phyloP scores from a whole-genome alignment of 768 basidiomycete genomes.

The Sutorius australiensis region DNA sequence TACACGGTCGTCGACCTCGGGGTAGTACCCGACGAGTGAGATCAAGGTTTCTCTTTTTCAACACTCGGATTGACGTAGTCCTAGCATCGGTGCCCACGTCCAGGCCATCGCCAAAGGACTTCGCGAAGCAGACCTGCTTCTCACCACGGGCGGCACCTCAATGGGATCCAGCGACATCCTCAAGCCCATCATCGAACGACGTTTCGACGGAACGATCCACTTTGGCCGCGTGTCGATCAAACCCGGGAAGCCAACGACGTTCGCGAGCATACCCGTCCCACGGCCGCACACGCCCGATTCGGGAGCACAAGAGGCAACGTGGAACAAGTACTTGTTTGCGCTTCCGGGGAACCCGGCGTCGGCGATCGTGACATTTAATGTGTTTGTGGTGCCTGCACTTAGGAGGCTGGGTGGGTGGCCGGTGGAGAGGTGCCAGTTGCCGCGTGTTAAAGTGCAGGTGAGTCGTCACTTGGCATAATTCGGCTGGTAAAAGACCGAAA shows the following conservation, averaged over 20 bases:
- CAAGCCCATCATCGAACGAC: constrained; percentile 83
- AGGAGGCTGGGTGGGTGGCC: constrained; percentile 70
- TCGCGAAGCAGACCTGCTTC: constrained; percentile 62
- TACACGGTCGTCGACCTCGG: constrained; percentile 79
- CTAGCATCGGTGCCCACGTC: constrained; percentile 57
- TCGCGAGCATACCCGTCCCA: constrained; percentile 64
- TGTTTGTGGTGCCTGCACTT: constrained; percentile 82
- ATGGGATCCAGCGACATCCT: constrained; percentile 88
- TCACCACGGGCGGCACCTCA: constrained; percentile 88
- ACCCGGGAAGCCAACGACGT: constrained; percentile 87
- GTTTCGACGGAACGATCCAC: constrained; percentile 71
- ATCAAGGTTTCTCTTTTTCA: neutral
- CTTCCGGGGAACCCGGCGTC: constrained; percentile 89
- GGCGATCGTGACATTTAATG: constrained; percentile 79
- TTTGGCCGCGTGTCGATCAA: constrained; percentile 85
- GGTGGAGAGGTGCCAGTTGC: constrained; percentile 47
- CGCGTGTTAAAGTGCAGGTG: constrained; percentile 63
- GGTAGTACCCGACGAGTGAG: constrained; percentile 71
- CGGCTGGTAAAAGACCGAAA: neutral
- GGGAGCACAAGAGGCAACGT: no score
- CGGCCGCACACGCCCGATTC: no score
- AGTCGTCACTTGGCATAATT: constrained; percentile 11
- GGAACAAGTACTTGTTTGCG: constrained; percentile 67
- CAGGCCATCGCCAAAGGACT: constrained; percentile 54
- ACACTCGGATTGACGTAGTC: neutral